phyloP scores from a whole-genome alignment of 768 basidiomycete genomes.

The Clathrus columnatus region DNA sequence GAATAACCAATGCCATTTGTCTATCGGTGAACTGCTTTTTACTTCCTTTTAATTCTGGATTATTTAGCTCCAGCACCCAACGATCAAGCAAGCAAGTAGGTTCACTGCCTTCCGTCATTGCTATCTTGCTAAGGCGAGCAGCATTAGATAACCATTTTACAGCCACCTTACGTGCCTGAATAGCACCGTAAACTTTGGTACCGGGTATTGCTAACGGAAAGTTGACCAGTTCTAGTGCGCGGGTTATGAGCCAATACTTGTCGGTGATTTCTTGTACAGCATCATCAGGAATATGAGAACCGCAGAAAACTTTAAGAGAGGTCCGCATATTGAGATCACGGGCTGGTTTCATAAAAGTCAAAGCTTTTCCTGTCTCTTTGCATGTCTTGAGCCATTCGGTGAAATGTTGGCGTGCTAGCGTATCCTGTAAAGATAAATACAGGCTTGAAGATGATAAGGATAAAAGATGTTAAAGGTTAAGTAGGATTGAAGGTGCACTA shows the following conservation, averaged over 20 bases:
- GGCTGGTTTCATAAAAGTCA: conserved; percentile 72
- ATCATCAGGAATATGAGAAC: conserved; percentile 74
- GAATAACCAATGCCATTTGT: conserved; percentile 95
- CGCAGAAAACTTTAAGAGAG: conserved; percentile 93
- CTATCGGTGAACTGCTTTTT: conserved; percentile 81
- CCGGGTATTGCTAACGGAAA: conserved; percentile 94
- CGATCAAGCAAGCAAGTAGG: conserved; percentile 88
- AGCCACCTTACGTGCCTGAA: conserved; percentile 82
- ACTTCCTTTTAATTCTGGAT: conserved; percentile 55
- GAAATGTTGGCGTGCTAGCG: conserved; percentile 26
- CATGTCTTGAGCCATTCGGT: conserved; percentile 21
- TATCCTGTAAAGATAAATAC: conserved; percentile 21
- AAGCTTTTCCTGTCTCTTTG: conserved; percentile 39
- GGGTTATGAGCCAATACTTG: conserved; percentile 94
- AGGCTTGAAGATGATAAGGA: not conserved
- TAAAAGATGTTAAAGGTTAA: not conserved
- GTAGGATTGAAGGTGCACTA: conserved; percentile 34
- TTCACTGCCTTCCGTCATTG: conserved; percentile 72
- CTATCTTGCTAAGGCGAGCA: conserved; percentile 67
- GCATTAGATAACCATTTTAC: conserved; percentile 74
- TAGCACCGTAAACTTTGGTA: conserved; percentile 91
- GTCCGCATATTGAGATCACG: conserved; percentile 96
- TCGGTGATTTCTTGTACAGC: conserved; percentile 76
- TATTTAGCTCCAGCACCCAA: conserved; percentile 72
- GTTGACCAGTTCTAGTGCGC: conserved; percentile 95